Evolutionary conservation across 345 rosid genomes (phyloP).

Genomic region (Camelina sativa): DNA sequence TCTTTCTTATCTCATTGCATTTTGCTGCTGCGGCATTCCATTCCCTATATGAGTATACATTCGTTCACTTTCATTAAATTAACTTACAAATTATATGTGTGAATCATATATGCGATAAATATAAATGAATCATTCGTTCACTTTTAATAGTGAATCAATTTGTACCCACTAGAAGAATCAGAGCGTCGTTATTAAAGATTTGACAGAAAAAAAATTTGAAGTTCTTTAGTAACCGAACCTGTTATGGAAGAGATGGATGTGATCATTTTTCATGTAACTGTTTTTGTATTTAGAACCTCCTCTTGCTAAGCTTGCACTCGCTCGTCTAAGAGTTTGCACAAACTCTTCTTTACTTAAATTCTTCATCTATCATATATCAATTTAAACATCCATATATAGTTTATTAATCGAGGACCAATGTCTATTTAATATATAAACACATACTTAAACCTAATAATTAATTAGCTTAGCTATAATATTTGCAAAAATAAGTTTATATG

Average conservation of each 20-base stretch:
- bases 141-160: not conserved
- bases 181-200: not conserved
- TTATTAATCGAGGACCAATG: not conserved
- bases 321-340: conserved; percentile 80
- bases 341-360: conserved; percentile 70
- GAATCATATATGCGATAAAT: not conserved
- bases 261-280: not conserved
- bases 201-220: not conserved
- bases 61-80: not conserved
- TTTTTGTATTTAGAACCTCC: conserved; percentile 81
- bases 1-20: conserved; percentile 70
- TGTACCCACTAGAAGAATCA: not conserved
- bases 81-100: no score
- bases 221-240: not conserved
- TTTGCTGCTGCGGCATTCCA: conserved; percentile 81
- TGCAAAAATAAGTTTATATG: not conserved
- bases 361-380: conserved; percentile 57
- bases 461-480: not conserved
- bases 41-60: conserved; percentile 59
- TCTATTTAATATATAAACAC: not conserved
- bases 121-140: not conserved
- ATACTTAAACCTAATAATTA: not conserved
- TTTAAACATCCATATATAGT: conserved; percentile 1
- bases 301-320: conserved; percentile 78
- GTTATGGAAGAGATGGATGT: conserved; percentile 17